Base-by-base conservation (phyloP, 345 rosid species). In the Theobroma cacao region DNA sequence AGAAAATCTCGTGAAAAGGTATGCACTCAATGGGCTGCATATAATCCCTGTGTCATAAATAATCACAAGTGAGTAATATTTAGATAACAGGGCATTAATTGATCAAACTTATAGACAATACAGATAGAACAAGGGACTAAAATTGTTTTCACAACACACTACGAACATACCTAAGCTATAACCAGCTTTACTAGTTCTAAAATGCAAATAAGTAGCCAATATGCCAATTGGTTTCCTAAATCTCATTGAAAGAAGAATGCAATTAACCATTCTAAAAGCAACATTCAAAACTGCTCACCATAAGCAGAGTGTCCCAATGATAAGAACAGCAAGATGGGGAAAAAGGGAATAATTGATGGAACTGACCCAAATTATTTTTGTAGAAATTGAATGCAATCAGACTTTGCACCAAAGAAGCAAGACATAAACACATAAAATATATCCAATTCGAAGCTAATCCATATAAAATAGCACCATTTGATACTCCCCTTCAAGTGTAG, bases 21-120 rank as follows among this genome's bases (percentile, higher is more conserved):
- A 80, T 22, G 81, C 88, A 85, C 85, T 96, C 98, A 83, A 88
- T 77, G 17, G 99, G 97, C 86, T 77, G 89, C 97, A 96, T 82
- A 75, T 87, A 80, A 78, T 88, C 90, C 85, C 98, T 94, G 89
- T 80, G 72, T 64, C 84, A 83, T 59, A 82, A 58, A 78, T 50
- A 60, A 75, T 30, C 30, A 13, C 38, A 64, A n/a, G 24, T 72
- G 61, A 76, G 61, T 69, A 61, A 2, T 47, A 40, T n/a, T 43
- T 33, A 68, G 17, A 77, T 34, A 61, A 33, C 52, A 24, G 26
- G 8, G 53, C 26, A 65, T 9, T 40, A 31, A 10, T 58, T 36
- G 47, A 72, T 69, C 24, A 36, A 15, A 33, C 68, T 24, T 24
- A 36, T 22, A 6, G 71, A 69, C 48, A 52, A 36, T 28, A 66